Conservation (phyloP, 2,329 filamentous ascomycete genomes). For the Nannizziopsis arthrosporioides region DNA sequence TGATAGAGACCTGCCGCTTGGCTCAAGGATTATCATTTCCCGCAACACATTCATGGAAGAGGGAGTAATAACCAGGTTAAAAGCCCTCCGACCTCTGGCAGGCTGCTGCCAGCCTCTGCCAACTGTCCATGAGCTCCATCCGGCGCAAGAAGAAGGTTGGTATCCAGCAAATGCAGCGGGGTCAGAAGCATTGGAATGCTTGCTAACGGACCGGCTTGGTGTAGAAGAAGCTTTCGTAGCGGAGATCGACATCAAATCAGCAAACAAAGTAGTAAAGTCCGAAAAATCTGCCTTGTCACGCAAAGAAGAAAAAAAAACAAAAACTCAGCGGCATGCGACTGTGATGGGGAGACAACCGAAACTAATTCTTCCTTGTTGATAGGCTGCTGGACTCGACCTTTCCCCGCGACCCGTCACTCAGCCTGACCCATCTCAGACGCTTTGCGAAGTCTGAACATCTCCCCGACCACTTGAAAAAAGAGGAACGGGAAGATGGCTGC, state of each 20-base stretch:
- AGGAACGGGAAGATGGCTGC: background rate
- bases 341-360: no score
- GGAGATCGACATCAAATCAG: constrained; percentile 35
- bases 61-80: constrained; percentile 11
- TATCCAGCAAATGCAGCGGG: background rate
- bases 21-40: background rate
- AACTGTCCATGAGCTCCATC: constrained; percentile 34
- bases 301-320: background rate
- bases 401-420: constrained; percentile 24
- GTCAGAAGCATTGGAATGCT: constrained; percentile 1
- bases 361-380: constrained; percentile 14
- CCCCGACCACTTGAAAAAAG: constrained; percentile 22
- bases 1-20: no score
- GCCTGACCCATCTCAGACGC: constrained; percentile 31
- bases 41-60: background rate
- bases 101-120: constrained; percentile 32
- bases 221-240: constrained; percentile 34
- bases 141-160: constrained; percentile 33
- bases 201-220: constrained; percentile 11
- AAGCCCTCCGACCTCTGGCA: constrained; percentile 21
- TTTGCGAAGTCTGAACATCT: constrained; percentile 29
- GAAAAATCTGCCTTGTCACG: constrained; percentile 9
- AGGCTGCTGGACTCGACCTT: constrained; percentile 32
- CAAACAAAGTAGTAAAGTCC: constrained; percentile 36
- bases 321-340: no score